phyloP scores from a whole-genome alignment of 148 eudicot species.

The Chenopodium formosanum region DNA sequence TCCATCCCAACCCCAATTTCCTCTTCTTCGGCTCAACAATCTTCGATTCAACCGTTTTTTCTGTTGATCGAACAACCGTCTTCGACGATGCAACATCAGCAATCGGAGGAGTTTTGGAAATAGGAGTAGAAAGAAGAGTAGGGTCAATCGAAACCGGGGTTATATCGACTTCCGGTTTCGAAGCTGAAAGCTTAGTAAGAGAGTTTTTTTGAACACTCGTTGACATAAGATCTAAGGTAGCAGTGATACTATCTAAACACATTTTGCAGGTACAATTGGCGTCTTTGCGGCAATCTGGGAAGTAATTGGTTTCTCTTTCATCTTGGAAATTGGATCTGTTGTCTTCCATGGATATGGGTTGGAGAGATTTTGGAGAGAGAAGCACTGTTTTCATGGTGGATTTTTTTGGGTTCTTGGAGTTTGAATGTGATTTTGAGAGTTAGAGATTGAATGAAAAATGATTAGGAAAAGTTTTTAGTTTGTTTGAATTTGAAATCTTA shows the following conservation, averaged over 20 bases:
- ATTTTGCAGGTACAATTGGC: constrained; percentile 68
- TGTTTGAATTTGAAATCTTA: constrained; percentile 21
- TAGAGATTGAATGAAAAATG: constrained; percentile 8
- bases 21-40: constrained; percentile 32
- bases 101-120: constrained; percentile 17
- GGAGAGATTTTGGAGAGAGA: constrained; percentile 17
- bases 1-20: constrained; percentile 26
- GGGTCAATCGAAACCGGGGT: constrained; percentile 47
- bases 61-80: constrained; percentile 22
- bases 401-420: background rate
- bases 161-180: constrained; percentile 25
- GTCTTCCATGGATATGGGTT: background rate
- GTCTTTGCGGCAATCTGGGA: constrained; percentile 66
- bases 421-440: background rate
- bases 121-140: constrained; percentile 41
- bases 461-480: background rate
- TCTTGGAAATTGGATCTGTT: background rate
- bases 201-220: constrained; percentile 39
- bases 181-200: constrained; percentile 39
- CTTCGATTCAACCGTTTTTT: constrained; percentile 15
- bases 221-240: constrained; percentile 72
- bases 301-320: constrained; percentile 40
- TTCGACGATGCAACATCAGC: background rate
- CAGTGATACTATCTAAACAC: constrained; percentile 65
- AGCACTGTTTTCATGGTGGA: constrained; percentile 22